These are phyloP conservation scores for Fusarium verticillioides DNA, from an alignment of 2,329 filamentous ascomycete genomes.

Conservation along the genomic window DNA sequence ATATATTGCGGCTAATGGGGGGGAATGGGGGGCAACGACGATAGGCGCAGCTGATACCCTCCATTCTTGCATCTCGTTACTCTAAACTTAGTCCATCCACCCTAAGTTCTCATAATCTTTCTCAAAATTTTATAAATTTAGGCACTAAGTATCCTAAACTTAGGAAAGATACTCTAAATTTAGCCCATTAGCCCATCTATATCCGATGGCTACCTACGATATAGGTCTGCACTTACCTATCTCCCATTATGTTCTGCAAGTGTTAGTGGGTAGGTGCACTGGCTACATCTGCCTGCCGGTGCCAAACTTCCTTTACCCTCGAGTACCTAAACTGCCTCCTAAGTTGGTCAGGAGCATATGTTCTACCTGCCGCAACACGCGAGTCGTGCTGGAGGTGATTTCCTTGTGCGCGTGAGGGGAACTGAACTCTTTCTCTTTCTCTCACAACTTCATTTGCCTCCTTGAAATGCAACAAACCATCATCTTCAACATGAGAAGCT, in stretches of 20 bases:
- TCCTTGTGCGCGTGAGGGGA: background rate
- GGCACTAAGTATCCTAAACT: background rate
- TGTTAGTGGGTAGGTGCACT: background rate
- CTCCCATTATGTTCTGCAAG: background rate
- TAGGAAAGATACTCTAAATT: background rate
- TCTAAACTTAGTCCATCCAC: background rate
- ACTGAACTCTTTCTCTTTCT: background rate
- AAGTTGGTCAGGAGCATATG: background rate
- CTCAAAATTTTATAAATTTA: background rate
- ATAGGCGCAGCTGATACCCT: background rate
- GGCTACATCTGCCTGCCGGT: background rate
- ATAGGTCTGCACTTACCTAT: background rate
- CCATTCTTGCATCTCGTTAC: background rate
- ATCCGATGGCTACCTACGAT: background rate
- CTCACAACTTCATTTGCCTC: background rate
- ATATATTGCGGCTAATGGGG: conserved; percentile 28
- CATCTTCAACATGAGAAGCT: background rate
- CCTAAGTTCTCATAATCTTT: background rate
- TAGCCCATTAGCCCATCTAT: background rate
- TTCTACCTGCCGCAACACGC: background rate
- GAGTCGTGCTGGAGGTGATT: background rate
- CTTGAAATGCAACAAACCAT: background rate
- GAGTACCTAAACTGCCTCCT: background rate
- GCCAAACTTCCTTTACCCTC: background rate
- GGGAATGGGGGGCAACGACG: conserved; percentile 19